Base-by-base conservation (phyloP, 768 basidiomycete species). In the Amanita phalloides region DNA sequence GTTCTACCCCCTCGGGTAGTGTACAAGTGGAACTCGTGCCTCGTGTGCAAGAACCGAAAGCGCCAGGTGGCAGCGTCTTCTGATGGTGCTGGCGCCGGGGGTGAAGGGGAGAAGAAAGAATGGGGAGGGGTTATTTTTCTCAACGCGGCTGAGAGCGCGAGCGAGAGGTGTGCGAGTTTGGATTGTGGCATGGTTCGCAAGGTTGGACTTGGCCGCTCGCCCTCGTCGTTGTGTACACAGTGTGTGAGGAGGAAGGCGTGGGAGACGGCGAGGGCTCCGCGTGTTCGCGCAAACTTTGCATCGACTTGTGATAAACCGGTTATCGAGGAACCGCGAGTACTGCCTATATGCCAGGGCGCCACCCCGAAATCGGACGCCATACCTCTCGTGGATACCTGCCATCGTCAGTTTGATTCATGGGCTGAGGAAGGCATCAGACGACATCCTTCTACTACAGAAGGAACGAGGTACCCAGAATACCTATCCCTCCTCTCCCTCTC, bases 1-100 rank as follows among this genome's bases (percentile, higher is more conserved):
- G 63, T 70, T 6, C 60, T 77, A 0, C 72, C 74, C 0, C 60
- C 66, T 2, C 46, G 47, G 1, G 57, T 57, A 13, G 68, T 73
- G 52, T 76, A 77, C 56, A 60, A 43, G 2, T 71, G 65, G 65
- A 69, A 70, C 49, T 63, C 64, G 47, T 78, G 77, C 39, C 49
- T 50, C 3, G 28, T 28, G 14, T 50, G 49, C 21, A n/a, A 26
- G 25, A 32, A 2, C 8, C 30, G 30, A 32, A 32, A 32, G 9
- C 32, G 32, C 32, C 32, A 10, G 9, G 32, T 32, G 49, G 32
- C 6, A 39, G 6, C 28, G 9, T 17, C 26, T 30, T 25, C 1
- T 20, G 3, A 20, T 14, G 55, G n/a, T 39, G 56, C 0, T 76
- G 74, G 55, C 67, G 68, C n/a, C 49, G 59, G 13, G 62, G 63